Evolutionary conservation across 2,329 filamentous ascomycete genomes (phyloP).

Genomic region (Plectosphaerella cucumerina): DNA sequence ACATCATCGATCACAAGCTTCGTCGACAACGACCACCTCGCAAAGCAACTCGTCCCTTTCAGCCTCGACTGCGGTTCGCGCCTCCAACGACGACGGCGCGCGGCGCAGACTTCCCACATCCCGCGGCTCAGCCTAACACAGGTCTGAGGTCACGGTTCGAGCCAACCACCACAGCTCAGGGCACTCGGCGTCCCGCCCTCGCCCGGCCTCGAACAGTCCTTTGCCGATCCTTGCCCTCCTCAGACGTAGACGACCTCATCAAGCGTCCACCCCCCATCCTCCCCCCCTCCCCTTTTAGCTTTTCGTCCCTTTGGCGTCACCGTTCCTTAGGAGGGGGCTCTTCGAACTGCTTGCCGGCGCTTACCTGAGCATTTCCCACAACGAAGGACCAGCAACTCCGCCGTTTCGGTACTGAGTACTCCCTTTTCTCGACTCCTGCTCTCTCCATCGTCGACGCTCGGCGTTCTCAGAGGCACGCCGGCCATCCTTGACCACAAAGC

Average conservation of each 20-base stretch:
- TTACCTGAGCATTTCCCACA: neutral
- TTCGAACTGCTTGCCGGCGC: neutral
- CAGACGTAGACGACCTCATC: conserved; percentile 14
- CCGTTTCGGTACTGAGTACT: too few relatives aligned
- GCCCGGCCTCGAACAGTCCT: neutral
- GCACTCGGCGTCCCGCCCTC: conserved; percentile 1
- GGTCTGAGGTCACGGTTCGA: conserved; percentile 12
- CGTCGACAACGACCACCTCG: too few relatives aligned
- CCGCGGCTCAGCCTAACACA: conserved; percentile 5
- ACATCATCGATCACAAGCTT: too few relatives aligned
- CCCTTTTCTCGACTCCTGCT: too few relatives aligned
- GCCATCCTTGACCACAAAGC: too few relatives aligned
- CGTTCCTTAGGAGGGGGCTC: neutral
- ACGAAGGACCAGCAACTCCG: neutral
- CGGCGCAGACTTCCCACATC: neutral
- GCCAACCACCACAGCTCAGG: conserved; percentile 1
- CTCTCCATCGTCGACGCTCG: too few relatives aligned
- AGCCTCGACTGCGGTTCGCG: too few relatives aligned
- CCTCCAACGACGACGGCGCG: too few relatives aligned
- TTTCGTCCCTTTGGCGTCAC: neutral
- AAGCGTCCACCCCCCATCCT: conserved; percentile 8
- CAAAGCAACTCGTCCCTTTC: too few relatives aligned
- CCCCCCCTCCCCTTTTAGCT: conserved; percentile 2
- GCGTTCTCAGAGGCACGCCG: too few relatives aligned
- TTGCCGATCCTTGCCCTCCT: conserved; percentile 12